Base-by-base conservation (phyloP, 805 yeast species). In the Jamesozyma jinghongensis region DNA sequence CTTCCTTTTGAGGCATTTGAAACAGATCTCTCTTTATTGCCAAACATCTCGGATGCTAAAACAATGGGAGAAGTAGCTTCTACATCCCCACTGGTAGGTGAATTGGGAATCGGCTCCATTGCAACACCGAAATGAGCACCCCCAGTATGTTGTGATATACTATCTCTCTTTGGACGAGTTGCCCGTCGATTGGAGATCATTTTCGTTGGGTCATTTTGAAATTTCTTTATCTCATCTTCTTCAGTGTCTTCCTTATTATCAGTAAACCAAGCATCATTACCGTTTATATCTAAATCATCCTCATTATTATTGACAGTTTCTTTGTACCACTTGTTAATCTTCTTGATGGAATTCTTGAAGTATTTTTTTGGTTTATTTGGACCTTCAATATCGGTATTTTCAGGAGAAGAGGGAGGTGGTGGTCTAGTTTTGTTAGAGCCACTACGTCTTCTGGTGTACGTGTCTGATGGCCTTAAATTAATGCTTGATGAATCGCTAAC, bases 271-370 rank as follows among this genome's bases (percentile, higher is more conserved):
- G 26, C 35, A 19, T 34, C 27, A 4, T 42, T 37, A 11, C 40
- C 42, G 27, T 38, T 32, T 5, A 36, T 36, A 13, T 36, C 37
- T 8, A 31, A 22, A 6, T 32, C 46, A 13, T 45, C 42, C 25
- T 32, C 38, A 25, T 22, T 41, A 14, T 8, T 22, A 4, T 13
- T 20, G 2, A 56, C 55, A 17, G 45, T 45, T 14, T 57, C 61
- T 40, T 69, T 70, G 49, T 82, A 82, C 85, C 90, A 80, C 46
- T 73, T 78, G 1, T 83, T 84, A 6, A 83, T 57, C 50, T 76
- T 81, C 43, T 69, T 72, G 36, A 79, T 61, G 0, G 85, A 70
- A 34, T 59, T 62, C 4, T 72, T 53, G 13, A 73, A 55, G 3
- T 66, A 63, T 37, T 63, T 67, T 41, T 62, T 65, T 2, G 68